These are phyloP conservation scores for Tulasnella sp. DNA, from an alignment of 768 basidiomycete species.

Conservation along the genomic window DNA sequence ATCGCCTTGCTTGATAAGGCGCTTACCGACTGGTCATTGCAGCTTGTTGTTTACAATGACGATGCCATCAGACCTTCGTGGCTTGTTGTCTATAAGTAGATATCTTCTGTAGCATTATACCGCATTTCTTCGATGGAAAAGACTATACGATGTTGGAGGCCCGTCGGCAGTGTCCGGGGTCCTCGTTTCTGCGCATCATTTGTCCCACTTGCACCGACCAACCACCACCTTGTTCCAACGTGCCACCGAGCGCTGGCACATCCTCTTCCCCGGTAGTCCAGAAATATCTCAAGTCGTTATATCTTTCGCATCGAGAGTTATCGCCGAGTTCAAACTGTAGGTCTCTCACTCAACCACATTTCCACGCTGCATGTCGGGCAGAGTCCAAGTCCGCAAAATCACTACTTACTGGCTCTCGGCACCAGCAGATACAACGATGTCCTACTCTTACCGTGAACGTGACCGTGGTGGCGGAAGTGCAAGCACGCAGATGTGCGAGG, in stretches of 20 bases:
- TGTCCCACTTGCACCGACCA: conserved; percentile 1
- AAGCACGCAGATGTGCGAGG: conserved; percentile 14
- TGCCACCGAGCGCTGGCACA: neutral
- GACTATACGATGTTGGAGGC: neutral
- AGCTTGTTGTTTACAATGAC: conserved; percentile 19
- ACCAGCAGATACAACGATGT: neutral
- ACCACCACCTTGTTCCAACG: neutral
- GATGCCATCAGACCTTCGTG: conserved; percentile 20
- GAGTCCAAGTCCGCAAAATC: neutral
- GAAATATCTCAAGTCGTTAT: neutral
- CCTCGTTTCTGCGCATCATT: neutral
- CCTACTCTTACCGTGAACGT: neutral
- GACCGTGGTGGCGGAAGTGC: neutral
- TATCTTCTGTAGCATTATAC: neutral
- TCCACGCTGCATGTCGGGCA: neutral
- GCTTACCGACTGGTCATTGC: neutral
- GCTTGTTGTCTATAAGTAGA: conserved; percentile 16
- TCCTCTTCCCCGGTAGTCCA: neutral
- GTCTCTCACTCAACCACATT: neutral
- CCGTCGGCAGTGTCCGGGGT: neutral
- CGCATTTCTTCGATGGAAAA: neutral
- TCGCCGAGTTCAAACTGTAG: neutral
- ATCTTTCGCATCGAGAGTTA: neutral
- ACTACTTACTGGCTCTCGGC: neutral
- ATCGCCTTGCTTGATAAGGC: neutral